Conservation (phyloP, 177 flowering plant genomes). For the Vitis hybrid region DNA sequence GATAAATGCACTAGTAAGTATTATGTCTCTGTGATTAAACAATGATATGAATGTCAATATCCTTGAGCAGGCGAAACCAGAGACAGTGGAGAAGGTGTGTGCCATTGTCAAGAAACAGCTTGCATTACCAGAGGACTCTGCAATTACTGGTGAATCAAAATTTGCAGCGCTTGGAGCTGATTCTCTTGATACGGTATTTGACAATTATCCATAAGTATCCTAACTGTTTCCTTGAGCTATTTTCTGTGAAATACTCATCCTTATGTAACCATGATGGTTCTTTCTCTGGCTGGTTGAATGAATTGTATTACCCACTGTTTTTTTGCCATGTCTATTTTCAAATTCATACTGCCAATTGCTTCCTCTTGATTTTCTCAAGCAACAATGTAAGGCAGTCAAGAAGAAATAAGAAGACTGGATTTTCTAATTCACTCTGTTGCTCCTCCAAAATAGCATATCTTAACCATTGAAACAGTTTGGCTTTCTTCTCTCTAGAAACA, state of each 20-base stretch:
- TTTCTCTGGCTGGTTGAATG: neutral
- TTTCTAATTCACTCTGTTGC: too few species aligned
- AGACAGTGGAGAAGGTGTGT: constrained; percentile 66
- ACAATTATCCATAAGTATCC: neutral
- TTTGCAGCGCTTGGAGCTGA: constrained; percentile 78
- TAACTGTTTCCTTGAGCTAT: neutral
- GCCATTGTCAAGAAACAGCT: constrained; percentile 71
- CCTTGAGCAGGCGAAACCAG: constrained; percentile 63
- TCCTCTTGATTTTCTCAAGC: too few species aligned
- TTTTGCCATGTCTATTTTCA: neutral
- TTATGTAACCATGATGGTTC: neutral
- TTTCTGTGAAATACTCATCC: neutral
- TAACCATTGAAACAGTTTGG: too few species aligned
- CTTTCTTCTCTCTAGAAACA: too few species aligned
- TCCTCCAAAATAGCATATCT: too few species aligned
- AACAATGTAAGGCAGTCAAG: too few species aligned
- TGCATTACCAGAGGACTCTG: constrained; percentile 47
- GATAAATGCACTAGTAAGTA: neutral
- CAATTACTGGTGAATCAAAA: constrained; percentile 60
- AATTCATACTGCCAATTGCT: too few species aligned
- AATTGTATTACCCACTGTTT: neutral
- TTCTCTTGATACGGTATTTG: constrained; percentile 78
- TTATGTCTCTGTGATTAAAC: neutral
- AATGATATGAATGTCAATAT: neutral
- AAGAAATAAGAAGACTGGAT: too few species aligned